A percentile compares a stretch with the other conserved stretches of the same genome.
phyloP scores from a whole-genome alignment of 2,329 filamentous ascomycete species.

The Botryotinia calthae region DNA sequence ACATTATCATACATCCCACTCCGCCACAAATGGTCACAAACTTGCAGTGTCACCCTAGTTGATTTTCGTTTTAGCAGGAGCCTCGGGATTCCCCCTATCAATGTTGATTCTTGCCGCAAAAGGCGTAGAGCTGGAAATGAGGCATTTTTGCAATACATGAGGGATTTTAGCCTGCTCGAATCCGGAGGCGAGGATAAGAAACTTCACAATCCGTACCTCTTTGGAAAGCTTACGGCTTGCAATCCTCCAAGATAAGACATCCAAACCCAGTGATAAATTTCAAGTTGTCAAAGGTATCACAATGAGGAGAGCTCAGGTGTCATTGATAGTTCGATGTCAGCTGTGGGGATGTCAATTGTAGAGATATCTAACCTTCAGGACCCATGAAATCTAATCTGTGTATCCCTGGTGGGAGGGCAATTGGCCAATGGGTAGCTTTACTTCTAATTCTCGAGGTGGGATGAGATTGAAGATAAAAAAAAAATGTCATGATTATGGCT shows the following conservation, averaged over 20 bases:
- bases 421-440: neutral
- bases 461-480: neutral
- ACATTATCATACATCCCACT: neutral
- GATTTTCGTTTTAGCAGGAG: neutral
- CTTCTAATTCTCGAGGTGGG: neutral
- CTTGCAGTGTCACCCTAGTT: neutral
- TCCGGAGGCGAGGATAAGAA: conserved; percentile 22
- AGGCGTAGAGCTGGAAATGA: conserved; percentile 14
- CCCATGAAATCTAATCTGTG: neutral
- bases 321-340: neutral
- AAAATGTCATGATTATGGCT: neutral
- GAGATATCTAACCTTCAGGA: neutral
- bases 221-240: neutral
- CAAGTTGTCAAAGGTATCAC: neutral
- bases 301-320: neutral
- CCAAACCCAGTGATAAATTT: conserved; percentile 8
- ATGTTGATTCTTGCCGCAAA: conserved; percentile 1
- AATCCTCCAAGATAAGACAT: neutral
- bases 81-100: neutral
- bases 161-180: conserved; percentile 37
- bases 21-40: neutral
- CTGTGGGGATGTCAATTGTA: conserved; percentile 4
- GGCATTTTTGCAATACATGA: conserved; percentile 17
- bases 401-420: neutral
- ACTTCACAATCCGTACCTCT: neutral